Evolutionary conservation across 208 protist species (phyloP), one percentile per base, ranked within the genome.

Genomic region (Crithidia brevicula): DNA sequence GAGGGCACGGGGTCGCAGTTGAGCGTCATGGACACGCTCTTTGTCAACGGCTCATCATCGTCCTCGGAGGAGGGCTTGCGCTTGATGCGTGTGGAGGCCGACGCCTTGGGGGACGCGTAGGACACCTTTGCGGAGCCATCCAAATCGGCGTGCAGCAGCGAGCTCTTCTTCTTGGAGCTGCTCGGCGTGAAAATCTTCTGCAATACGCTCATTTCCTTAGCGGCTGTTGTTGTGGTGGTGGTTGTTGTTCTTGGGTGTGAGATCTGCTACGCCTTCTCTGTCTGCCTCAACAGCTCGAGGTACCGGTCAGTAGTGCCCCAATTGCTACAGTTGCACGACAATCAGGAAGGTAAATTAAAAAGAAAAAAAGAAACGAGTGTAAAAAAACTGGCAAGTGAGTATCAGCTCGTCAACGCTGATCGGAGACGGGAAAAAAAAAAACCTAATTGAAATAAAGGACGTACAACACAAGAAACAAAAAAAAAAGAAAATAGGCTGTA

Each of bases 1-100:
- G 43, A 60, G 1, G 79, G 79, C 30, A 85, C 71, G 13, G 79
- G 79, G 28, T 85, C 79, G 31, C 69, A 67, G 51, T 67, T 73
- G n/a, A 85, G 18, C 20, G 67, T 78, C 25, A 46, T 53, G 43
- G 64, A 77, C 6, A 77, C 50, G 52, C 60, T 78, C 22, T 23
- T 46, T 20, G 28, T 25, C 18, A 72, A 49, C 0, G 49, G 49
- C 1, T 69, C 67, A 13, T 64, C 66, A 16, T 66, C 63, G 42
- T 42, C 42, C 27, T 64, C 72, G 40, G 49, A 49, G 47, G 30
- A 30, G 0, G 54, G n/a, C 36, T 51, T 68, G 25, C 46, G 54
- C 43, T 75, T 75, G 15, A 40, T 50, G 20, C 52, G 69, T 2
- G 11, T 60, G 1, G 60, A 38, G 6, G 52, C 25, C 10, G 54